These are phyloP conservation scores for Penicillium sp. DNA, from an alignment of 2,329 filamentous ascomycete species.

Conservation along the genomic window DNA sequence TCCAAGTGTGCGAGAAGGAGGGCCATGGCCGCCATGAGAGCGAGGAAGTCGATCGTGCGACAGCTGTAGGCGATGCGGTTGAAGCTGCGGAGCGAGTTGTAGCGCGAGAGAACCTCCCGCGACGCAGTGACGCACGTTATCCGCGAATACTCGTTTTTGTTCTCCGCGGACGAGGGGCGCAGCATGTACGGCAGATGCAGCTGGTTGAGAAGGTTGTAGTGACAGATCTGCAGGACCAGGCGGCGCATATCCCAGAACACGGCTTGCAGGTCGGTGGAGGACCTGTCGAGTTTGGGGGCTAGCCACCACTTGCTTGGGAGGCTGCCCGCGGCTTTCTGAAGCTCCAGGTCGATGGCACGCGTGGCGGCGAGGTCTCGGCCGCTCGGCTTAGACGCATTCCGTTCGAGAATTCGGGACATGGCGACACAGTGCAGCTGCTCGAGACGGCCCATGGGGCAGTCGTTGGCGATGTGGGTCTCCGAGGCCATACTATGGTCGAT, in stretches of 20 bases:
- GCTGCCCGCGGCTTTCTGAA: slow-evolving; percentile 46
- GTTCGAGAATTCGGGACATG: slow-evolving; percentile 52
- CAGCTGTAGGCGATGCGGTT: slow-evolving; percentile 24
- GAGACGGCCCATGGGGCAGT: slow-evolving; percentile 45
- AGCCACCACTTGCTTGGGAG: slow-evolving; percentile 56
- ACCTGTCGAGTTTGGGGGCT: slow-evolving; percentile 8
- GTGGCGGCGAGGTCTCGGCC: slow-evolving; percentile 8
- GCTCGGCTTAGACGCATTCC: slow-evolving; percentile 39
- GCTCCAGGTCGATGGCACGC: slow-evolving; percentile 25
- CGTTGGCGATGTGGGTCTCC: slow-evolving; percentile 51
- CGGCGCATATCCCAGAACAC: slow-evolving; percentile 37
- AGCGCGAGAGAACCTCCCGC: slow-evolving; percentile 56
- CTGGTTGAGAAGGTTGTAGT: slow-evolving; percentile 56
- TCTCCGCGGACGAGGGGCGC: slow-evolving; percentile 33
- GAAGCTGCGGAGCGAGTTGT: slow-evolving; percentile 50
- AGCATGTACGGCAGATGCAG: slow-evolving; percentile 63
- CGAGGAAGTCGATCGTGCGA: slow-evolving; percentile 31
- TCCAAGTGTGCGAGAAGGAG: slow-evolving; percentile 31
- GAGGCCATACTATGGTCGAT: slow-evolving; percentile 44
- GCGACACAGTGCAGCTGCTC: slow-evolving; percentile 52
- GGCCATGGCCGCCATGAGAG: slow-evolving; percentile 28
- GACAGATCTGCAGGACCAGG: slow-evolving; percentile 54
- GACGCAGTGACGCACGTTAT: slow-evolving; percentile 56
- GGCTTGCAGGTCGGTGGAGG: slow-evolving; percentile 7
- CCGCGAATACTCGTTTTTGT: slow-evolving; percentile 55